A percentile compares a stretch with the other conserved stretches of the same genome.
Conservation (phyloP, 192 early-diverging fungal species). For the Endogone sp. region DNA sequence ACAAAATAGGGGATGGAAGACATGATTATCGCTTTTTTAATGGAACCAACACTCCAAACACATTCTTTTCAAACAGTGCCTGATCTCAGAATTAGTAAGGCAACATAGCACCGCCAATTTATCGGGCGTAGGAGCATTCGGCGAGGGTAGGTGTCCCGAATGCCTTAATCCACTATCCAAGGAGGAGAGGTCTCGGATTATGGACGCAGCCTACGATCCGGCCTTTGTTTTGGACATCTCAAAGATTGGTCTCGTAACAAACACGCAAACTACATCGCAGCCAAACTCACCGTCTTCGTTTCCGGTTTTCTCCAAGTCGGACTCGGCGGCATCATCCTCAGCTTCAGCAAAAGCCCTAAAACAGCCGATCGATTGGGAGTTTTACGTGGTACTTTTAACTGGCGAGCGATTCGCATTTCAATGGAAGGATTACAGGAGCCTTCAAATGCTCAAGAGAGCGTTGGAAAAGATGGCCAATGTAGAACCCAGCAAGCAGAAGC, state of each 20-base stretch:
- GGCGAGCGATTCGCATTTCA: slow-evolving; percentile 1
- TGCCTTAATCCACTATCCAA: neutral
- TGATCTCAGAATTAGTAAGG: no score
- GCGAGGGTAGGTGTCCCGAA: neutral
- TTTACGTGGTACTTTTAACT: slow-evolving; percentile 15
- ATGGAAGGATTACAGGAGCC: neutral
- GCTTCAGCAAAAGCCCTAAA: slow-evolving; percentile 1
- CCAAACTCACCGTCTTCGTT: neutral
- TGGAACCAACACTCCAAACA: no score
- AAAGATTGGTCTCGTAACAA: neutral
- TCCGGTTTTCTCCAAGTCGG: neutral
- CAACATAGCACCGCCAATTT: no score
- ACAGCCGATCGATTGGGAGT: slow-evolving; percentile 3
- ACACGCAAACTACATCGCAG: neutral
- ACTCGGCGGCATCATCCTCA: neutral
- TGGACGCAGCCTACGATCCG: neutral
- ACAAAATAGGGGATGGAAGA: neutral
- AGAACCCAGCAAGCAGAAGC: slow-evolving; percentile 14
- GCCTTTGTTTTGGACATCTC: neutral
- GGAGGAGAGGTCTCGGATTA: neutral
- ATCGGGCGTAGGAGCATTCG: no score
- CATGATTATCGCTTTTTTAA: no score
- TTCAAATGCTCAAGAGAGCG: neutral
- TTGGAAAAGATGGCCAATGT: slow-evolving; percentile 2
- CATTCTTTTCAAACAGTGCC: no score